These are phyloP conservation scores for Funneliformis mosseae DNA, from an alignment of 192 early-diverging fungal species.

Conservation along the genomic window DNA sequence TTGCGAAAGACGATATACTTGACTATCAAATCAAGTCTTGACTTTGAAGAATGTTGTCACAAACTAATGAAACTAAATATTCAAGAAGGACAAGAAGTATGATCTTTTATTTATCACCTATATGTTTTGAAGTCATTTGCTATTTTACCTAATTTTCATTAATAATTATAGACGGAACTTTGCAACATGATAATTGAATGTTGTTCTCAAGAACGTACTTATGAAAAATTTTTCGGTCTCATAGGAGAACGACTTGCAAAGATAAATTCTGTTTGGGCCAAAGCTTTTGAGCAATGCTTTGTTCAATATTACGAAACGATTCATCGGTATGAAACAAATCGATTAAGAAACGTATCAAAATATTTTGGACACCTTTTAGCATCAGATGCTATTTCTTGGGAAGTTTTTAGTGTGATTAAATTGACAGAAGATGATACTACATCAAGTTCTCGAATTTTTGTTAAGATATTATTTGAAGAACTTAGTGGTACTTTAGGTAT, in stretches of 20 bases:
- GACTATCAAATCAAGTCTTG: slow-evolving; percentile 92
- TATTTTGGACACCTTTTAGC: slow-evolving; percentile 88
- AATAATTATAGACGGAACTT: slow-evolving; percentile 70
- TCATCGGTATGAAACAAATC: slow-evolving; percentile 91
- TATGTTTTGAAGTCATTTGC: too few relatives aligned
- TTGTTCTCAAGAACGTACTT: slow-evolving; percentile 94
- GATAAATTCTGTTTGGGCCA: slow-evolving; percentile 76
- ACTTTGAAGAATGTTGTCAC: slow-evolving; percentile 95
- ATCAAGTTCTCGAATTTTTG: slow-evolving; percentile 93
- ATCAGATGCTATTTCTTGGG: slow-evolving; percentile 84
- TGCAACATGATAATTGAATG: slow-evolving; percentile 98
- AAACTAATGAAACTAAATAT: slow-evolving; percentile 90
- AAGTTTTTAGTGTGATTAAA: slow-evolving; percentile 73
- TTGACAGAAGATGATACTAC: slow-evolving; percentile 97
- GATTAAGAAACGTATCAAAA: slow-evolving; percentile 89
- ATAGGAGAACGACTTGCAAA: slow-evolving; percentile 93
- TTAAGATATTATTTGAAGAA: slow-evolving; percentile 94
- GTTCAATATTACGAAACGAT: slow-evolving; percentile 86
- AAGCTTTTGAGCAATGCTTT: slow-evolving; percentile 78
- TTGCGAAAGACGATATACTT: slow-evolving; percentile 93
- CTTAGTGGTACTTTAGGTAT: slow-evolving; percentile 83
- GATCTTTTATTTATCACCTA: not conserved
- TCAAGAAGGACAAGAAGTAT: slow-evolving; percentile 78
- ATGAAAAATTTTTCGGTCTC: slow-evolving; percentile 90
- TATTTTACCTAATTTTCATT: not conserved